Base-by-base conservation (phyloP, 2,329 filamentous ascomycete genomes). In the Penicillium sp. region DNA sequence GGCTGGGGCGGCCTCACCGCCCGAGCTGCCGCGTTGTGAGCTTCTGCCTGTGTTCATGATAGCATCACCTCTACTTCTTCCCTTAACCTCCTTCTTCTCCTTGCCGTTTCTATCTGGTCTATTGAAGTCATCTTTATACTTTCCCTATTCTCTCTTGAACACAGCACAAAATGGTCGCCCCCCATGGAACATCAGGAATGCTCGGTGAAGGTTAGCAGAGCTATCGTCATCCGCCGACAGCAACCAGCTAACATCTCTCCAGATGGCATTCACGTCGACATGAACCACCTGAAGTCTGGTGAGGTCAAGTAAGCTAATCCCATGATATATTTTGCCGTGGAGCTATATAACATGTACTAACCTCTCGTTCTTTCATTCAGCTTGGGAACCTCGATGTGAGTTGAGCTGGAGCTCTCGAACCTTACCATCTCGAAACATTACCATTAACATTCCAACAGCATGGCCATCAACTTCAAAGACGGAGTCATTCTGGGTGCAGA, bases 231-330 rank as follows among this genome's bases (percentile, higher is more conserved):
- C 52, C 23, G 50, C 51, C n/a, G 45, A 47, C 39, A 50, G 53
- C 53, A 59, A 51, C 60, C 67, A 67, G 59, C 62, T 58, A 46
- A 58, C 45, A 57, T 50, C 54, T 50, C 53, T 47, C 16, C 70
- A 97, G 94, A 99, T 92, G 94, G 94, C 75, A 97, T 99, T 75
- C 94, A 99, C 77, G 84, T 99, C 69, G 94, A 99, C 75, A 99
- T 99, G 94, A 91, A 97, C 72, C 89, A 94, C 73, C 81, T 99
- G 77, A 99, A 99, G 87, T 94, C 92, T 79, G 94, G 94, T 61
- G 94, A 99, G 82, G 93, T 99, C 75, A 99, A 99, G 92, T 97
- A 81, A 80, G 91, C 81, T 61, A 19, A 50, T 8, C 27, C 19
- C 38, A 21, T 21, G 23, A 31, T 27, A 45, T 44, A n/a, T 2